Evolutionary conservation across 306 rosid species (phyloP), one percentile per base, ranked within the genome.

Genomic region (Canavalia ensiformis): DNA sequence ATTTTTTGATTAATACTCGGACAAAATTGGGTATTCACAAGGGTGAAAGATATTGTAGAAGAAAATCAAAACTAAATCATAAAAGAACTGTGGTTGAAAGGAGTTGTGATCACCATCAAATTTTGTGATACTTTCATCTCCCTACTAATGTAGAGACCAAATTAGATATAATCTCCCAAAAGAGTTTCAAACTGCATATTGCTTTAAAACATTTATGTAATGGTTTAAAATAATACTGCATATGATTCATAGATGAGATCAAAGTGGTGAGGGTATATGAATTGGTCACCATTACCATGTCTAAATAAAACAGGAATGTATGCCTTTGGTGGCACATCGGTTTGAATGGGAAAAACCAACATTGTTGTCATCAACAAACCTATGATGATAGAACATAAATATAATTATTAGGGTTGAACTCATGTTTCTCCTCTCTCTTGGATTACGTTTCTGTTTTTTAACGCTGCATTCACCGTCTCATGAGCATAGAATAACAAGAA

Each of bases 21-120:
- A 18, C 25, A 18, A 18, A 18, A 18, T 18, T 18, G 25, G 25
- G 25, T 18, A 18, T 18, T 18, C 25, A 18, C 25, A 18, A 18
- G 25, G 99, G 77, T 62, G 93, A 64, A 95, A 96, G 67, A 93
- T 94, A 83, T 93, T 92, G 84, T 85, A 93, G 89, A 95, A 95
- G 90, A 95, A 95, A 82, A 92, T 83, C 68, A 97, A 89, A 82
- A 92, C 94, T 44, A 98, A 93, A 79, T 95, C 97, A 76, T 82
- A 87, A 83, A 89, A 95, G 87, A 88, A 86, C 84, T 92, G 99
- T n/a, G 99, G 98, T 80, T 98, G 92, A 72, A 90, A 87, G 65
- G 99, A 89, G 88, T 95, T 95, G 85, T 95, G 99, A 88, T 95
- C 99, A 50, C 99, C 99, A 45, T 88, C 93, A 81, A 95, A 93